Conservation (phyloP, 768 basidiomycete genomes). For the Termitomyces sp. region DNA sequence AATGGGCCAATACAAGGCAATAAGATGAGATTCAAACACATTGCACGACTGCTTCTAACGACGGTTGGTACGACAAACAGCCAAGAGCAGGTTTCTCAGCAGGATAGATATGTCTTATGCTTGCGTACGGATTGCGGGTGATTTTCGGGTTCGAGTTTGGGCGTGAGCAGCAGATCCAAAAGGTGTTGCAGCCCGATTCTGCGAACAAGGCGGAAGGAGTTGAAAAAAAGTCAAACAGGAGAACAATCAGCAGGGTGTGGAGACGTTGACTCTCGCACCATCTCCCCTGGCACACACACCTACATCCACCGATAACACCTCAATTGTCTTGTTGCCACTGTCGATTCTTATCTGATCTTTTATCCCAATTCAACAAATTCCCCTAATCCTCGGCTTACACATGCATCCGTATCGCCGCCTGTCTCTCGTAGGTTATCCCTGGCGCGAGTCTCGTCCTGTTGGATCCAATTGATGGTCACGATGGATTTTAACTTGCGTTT, state of each 20-base stretch:
- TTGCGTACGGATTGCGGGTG: constrained; percentile 90
- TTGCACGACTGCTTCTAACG: constrained; percentile 53
- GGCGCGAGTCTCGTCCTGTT: constrained; percentile 78
- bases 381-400: neutral
- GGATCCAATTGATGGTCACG: constrained; percentile 86
- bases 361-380: constrained; percentile 2
- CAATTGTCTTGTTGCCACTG: neutral
- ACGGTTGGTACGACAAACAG: constrained; percentile 77
- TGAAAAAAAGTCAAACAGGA: neutral
- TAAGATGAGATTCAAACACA: no score
- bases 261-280: constrained; percentile 25
- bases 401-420: neutral
- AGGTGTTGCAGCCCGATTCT: neutral
- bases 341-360: no score
- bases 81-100: constrained; percentile 84
- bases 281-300: constrained; percentile 20
- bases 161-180: constrained; percentile 54
- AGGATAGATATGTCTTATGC: constrained; percentile 87
- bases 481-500: constrained; percentile 95
- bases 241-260: neutral
- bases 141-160: constrained; percentile 94
- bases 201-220: neutral
- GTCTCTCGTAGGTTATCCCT: constrained; percentile 64
- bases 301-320: constrained; percentile 13
- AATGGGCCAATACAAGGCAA: no score